phyloP scores from a whole-genome alignment of 176 grass and related monocot species.

The Thalia dealbata region DNA sequence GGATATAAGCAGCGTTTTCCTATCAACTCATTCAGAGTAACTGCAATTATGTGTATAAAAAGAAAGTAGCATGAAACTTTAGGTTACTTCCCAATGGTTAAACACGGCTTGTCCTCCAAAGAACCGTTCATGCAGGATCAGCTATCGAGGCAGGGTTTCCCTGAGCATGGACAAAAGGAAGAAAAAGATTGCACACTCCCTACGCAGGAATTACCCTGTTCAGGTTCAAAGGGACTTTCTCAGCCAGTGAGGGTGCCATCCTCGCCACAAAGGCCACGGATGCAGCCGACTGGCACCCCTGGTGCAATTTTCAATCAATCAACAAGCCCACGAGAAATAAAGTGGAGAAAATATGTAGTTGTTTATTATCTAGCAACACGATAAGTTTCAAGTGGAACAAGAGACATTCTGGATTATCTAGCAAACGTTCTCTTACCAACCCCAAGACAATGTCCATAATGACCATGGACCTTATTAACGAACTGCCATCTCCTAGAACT shows the following conservation, averaged over 20 bases:
- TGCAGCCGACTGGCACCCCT: constrained; percentile 74
- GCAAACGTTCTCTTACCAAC: constrained; percentile 66
- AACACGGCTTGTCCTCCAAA: neutral
- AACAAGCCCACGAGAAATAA: constrained; percentile 30
- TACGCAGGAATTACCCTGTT: constrained; percentile 99
- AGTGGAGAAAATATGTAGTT: constrained; percentile 17
- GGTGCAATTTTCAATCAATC: constrained; percentile 87
- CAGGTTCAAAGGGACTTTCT: constrained; percentile 99
- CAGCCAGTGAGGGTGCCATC: constrained; percentile 59
- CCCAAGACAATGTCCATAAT: constrained; percentile 13
- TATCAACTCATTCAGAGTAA: neutral
- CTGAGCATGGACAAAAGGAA: constrained; percentile 26
- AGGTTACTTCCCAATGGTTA: neutral
- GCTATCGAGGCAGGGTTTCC: neutral
- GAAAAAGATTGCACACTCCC: constrained; percentile 90
- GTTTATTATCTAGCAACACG: constrained; percentile 45
- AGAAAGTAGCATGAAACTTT: neutral
- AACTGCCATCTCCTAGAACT: neutral
- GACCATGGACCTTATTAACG: neutral
- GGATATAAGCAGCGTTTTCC: neutral
- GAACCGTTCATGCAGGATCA: neutral
- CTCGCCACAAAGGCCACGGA: constrained; percentile 24
- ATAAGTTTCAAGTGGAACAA: neutral
- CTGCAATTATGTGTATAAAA: neutral
- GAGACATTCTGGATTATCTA: neutral